A percentile compares a stretch with the other conserved stretches of the same genome.
Conservation (phyloP, 2,329 filamentous ascomycete species). For the Fusarium floridanum region DNA sequence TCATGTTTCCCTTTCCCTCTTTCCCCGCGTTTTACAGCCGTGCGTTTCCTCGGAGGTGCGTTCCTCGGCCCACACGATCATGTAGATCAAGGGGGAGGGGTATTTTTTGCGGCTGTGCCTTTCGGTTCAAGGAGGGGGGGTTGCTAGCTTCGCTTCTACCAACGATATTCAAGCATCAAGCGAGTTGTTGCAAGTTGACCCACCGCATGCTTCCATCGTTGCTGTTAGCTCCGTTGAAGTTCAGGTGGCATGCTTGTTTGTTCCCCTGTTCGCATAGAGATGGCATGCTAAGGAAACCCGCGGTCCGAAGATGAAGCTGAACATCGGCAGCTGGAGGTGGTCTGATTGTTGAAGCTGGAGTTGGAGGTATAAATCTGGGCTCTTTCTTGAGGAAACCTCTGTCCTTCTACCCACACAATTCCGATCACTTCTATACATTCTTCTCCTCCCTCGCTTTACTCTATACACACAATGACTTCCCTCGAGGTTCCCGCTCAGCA, state of each 20-base stretch:
- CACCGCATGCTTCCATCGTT: neutral
- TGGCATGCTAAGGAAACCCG: neutral
- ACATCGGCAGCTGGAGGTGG: neutral
- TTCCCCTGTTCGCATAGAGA: neutral
- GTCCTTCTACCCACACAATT: neutral
- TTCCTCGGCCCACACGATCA: conserved; percentile 5
- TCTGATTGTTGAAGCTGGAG: neutral
- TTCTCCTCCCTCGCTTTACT: neutral
- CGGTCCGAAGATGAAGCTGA: neutral
- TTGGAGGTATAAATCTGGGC: neutral
- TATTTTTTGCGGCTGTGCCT: neutral
- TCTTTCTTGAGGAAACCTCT: neutral
- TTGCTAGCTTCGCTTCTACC: neutral
- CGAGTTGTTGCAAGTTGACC: neutral
- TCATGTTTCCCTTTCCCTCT: neutral
- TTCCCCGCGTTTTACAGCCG: conserved; percentile 10
- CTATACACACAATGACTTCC: conserved; percentile 21
- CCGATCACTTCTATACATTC: neutral
- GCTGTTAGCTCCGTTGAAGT: neutral
- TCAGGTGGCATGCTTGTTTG: neutral
- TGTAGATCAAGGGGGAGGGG: conserved; percentile 4
- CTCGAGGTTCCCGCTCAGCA: conserved; percentile 33
- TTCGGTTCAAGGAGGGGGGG: neutral
- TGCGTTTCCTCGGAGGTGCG: neutral
- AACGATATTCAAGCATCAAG: neutral